A percentile compares a stretch with the other conserved stretches of the same genome.
These are phyloP conservation scores for Kalmusia sp. DNA, from an alignment of 2,329 filamentous ascomycete species.

Conservation along the genomic window DNA sequence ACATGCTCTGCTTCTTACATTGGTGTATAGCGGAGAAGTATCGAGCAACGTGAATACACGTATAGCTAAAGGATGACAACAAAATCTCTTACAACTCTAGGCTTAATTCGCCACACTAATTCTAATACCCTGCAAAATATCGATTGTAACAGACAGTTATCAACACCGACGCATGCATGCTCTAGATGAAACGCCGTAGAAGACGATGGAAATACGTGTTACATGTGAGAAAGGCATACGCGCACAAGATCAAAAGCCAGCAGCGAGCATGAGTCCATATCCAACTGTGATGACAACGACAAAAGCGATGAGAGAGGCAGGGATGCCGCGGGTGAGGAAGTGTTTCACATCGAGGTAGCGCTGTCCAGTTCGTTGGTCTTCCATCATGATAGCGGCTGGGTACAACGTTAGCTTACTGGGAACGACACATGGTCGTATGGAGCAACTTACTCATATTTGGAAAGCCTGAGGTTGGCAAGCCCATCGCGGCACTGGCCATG, in stretches of 20 bases:
- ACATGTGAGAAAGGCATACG: not conserved
- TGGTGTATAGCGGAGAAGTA: too few relatives aligned
- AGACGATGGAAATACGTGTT: not conserved
- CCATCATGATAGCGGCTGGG: constrained; percentile 97
- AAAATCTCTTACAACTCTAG: not conserved
- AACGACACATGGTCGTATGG: not conserved
- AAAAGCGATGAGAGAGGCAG: constrained; percentile 82
- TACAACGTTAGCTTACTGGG: constrained; percentile 20
- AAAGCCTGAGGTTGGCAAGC: constrained; percentile 91
- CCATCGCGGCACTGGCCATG: constrained; percentile 99
- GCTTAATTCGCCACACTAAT: too few relatives aligned
- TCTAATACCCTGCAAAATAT: not conserved
- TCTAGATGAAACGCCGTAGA: not conserved
- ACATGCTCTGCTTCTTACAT: too few relatives aligned
- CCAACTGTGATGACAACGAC: constrained; percentile 85
- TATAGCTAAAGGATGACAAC: too few relatives aligned
- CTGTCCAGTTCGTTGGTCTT: constrained; percentile 88
- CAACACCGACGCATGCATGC: not conserved
- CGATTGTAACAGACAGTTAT: not conserved
- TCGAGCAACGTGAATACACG: too few relatives aligned
- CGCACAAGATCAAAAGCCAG: constrained; percentile 61
- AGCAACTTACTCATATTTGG: constrained; percentile 94
- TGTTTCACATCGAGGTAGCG: constrained; percentile 91
- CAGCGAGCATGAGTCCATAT: constrained; percentile 86
- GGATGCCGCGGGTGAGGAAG: constrained; percentile 92